These are phyloP conservation scores for Apocynum venetum DNA, from an alignment of 257 asterid genomes.

Conservation along the genomic window DNA sequence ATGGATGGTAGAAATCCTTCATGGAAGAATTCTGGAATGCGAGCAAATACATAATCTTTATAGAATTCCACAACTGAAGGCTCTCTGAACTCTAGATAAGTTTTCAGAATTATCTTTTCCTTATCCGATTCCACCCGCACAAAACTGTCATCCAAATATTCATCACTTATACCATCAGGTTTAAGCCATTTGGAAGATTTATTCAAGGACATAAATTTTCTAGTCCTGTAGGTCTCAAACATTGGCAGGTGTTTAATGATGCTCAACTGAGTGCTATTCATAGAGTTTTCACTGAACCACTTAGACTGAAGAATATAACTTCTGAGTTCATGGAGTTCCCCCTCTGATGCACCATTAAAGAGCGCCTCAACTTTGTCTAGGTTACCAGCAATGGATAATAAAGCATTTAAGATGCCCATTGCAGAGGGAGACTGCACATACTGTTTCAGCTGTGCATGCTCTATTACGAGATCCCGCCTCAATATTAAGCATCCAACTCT, in stretches of 20 bases:
- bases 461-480: constrained; percentile 68
- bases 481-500: constrained; percentile 76
- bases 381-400: constrained; percentile 54
- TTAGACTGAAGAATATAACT: constrained; percentile 89
- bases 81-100: constrained; percentile 59
- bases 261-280: constrained; percentile 50
- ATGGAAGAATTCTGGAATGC: constrained; percentile 55
- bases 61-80: constrained; percentile 67
- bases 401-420: constrained; percentile 67
- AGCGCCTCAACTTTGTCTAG: constrained; percentile 54
- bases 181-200: constrained; percentile 75
- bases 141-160: constrained; percentile 72
- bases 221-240: constrained; percentile 86
- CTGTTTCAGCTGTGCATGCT: constrained; percentile 57
- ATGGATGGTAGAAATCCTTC: constrained; percentile 54
- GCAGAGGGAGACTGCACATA: constrained; percentile 88
- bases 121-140: constrained; percentile 76
- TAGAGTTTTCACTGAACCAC: constrained; percentile 69
- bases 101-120: constrained; percentile 63
- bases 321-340: constrained; percentile 79
- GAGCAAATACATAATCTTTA: constrained; percentile 61
- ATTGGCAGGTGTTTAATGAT: constrained; percentile 76
- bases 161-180: constrained; percentile 65
- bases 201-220: constrained; percentile 67
- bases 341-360: constrained; percentile 65